Evolutionary conservation across 345 rosid genomes (phyloP), one percentile per base, ranked within the genome.

Genomic region (Moringa oleifera): DNA sequence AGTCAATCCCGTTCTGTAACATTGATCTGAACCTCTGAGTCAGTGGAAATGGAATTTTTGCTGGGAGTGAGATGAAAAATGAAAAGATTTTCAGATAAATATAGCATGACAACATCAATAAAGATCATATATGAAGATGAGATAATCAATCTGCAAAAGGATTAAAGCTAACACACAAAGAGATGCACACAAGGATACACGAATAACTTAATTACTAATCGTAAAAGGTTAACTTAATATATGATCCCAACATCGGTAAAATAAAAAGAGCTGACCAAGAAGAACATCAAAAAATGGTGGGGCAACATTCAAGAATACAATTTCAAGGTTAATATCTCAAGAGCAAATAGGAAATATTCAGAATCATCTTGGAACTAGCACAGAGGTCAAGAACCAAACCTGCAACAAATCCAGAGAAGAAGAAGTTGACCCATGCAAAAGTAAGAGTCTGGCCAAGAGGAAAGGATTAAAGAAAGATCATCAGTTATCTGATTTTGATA

Each of bases 331-430:
- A 12, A 36, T 25, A 21, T 37, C 55, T 28, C 18, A 13, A 19
- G 10, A 51, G 33, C 23, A 52, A 11, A 52, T 50, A 23, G 25
- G 50, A 25, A 51, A 41, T 17, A 24, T 11, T 36, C 37, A 11
- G 37, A 28, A 7, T 54, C 25, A 47, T 31, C 23, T 28, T 9
- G 9, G 53, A 60, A 20, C 25, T 49, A 55, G 64, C 22, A 60
- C 2, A 58, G 52, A 18, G 50, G 17, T 10, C 47, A 53, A 24
- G 59, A 63, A 64, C 53, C 72, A 53, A 46, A 95, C 99, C 99
- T 81, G 97, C 94, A 69, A 95, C 99, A 68, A 95, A 95, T 66
- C 97, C 99, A 63, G 97, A 84, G 79, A 95, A 95, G 96, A 95
- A 95, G 72, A 95, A 91, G 87, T 95, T 95, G 85, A 95, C 99